A percentile compares a stretch with the other conserved stretches of the same genome.
These are phyloP conservation scores for Dactylellina parvicollis DNA, from an alignment of 2,329 filamentous ascomycete species.

Conservation along the genomic window DNA sequence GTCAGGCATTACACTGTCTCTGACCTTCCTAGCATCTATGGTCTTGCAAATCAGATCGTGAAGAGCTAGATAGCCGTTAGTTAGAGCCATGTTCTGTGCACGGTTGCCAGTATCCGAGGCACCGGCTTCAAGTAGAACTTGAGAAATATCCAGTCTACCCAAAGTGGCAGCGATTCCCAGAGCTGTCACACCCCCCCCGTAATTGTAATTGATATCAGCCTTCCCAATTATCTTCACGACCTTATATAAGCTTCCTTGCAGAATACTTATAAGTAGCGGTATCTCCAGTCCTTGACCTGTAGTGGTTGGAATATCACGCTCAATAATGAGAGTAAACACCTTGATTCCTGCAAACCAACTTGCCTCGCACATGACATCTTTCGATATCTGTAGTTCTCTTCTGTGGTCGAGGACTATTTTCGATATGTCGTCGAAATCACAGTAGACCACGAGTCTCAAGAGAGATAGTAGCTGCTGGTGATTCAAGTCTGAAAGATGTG, in stretches of 20 bases:
- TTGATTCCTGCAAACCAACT: neutral
- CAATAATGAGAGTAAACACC: neutral
- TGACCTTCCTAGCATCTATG: no score
- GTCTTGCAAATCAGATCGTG: no score
- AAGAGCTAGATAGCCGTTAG: no score
- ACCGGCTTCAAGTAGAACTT: conserved; percentile 2
- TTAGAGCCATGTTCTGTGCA: no score
- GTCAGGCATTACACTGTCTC: no score
- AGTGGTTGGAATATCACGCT: neutral
- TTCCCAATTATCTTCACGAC: neutral
- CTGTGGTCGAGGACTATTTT: neutral
- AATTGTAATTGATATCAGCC: neutral
- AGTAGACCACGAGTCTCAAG: conserved; percentile 1
- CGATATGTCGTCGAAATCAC: neutral
- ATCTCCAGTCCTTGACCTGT: neutral
- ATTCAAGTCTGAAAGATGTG: neutral
- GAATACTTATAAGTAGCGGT: neutral
- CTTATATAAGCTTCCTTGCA: conserved; percentile 1
- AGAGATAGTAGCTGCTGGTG: neutral
- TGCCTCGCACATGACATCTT: neutral
- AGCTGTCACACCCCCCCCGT: neutral
- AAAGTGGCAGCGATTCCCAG: neutral
- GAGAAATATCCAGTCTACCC: conserved; percentile 1
- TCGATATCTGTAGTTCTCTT: neutral
- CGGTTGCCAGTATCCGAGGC: no score